Percentiles rank a stretch among this genome's conserved stretches.
Conservation (phyloP, 1,139 yeast genomes). For the Hyphopichia fennica region DNA sequence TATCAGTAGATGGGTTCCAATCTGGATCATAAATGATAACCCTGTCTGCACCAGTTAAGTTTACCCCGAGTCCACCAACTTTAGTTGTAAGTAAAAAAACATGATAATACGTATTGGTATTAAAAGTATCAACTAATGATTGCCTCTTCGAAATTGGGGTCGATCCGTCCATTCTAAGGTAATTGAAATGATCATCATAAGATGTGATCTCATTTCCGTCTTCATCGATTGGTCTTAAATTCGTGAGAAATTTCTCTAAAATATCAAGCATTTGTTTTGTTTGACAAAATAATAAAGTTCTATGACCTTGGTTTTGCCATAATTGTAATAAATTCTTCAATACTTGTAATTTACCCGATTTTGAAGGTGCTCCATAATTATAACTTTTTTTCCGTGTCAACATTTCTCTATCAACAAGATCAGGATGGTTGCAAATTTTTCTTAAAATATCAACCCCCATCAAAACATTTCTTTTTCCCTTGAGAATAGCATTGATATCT, state of each 20-base stretch:
- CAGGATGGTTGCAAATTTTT: slow-evolving; percentile 96
- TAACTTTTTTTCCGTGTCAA: slow-evolving; percentile 35
- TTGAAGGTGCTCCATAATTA: slow-evolving; percentile 61
- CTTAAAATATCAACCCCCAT: slow-evolving; percentile 89
- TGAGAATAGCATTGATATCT: slow-evolving; percentile 69
- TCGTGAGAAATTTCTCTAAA: slow-evolving; percentile 58
- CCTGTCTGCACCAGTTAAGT: slow-evolving; percentile 91
- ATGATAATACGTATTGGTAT: slow-evolving; percentile 53
- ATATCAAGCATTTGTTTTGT: slow-evolving; percentile 94
- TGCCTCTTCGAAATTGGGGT: slow-evolving; percentile 82
- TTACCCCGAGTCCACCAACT: slow-evolving; percentile 95
- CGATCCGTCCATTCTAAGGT: slow-evolving; percentile 90
- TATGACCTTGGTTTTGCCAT: slow-evolving; percentile 79
- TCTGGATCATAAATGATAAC: slow-evolving; percentile 96
- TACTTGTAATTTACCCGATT: slow-evolving; percentile 92
- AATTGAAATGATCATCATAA: slow-evolving; percentile 32
- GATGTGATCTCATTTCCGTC: slow-evolving; percentile 11
- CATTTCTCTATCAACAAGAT: slow-evolving; percentile 62
- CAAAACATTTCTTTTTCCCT: slow-evolving; percentile 77
- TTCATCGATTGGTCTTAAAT: slow-evolving; percentile 32
- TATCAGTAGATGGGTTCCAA: slow-evolving; percentile 98
- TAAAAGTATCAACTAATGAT: slow-evolving; percentile 75
- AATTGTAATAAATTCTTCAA: slow-evolving; percentile 69
- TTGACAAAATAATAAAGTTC: slow-evolving; percentile 82
- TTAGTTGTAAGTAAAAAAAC: slow-evolving; percentile 86